Base-by-base conservation (phyloP, 768 basidiomycete genomes). In the Pleurotus tuber-regium region DNA sequence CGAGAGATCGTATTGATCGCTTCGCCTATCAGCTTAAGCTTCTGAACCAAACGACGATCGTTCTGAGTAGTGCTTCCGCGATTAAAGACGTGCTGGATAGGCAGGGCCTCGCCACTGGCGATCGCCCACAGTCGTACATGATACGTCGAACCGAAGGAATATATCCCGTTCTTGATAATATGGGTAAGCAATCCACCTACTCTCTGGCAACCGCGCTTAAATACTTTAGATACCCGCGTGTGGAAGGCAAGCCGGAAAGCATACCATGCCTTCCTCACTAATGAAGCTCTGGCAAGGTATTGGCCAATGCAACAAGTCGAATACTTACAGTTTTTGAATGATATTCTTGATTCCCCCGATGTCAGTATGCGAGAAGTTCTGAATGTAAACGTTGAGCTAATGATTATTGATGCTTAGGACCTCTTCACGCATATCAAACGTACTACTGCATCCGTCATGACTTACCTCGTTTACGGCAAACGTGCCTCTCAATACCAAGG, bases 11-110 rank as follows among this genome's bases (percentile, higher is more conserved):
- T 21, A 23, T 47, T 23, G 31, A 19, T 42, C 23, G 23, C 23
- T 4, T 41, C 19, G 14, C 31, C 12, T 41, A n/a, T 21, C 43
- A 64, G 62, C 47, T 66, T n/a, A 66, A 61, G 28, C 40, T n/a
- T 65, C 14, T 59, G 52, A 12, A 36, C 24, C 56, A 42, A 3
- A 61, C 58, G 9, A 56, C 56, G n/a, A 50, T 67, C 28, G 60
- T 68, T 10, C 42, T 68, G 26, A 54, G 61, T 5, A 57, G 57
- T 40, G 47, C 57, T 2, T 19, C 51, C 4, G 53, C 55, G 11
- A 59, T 64, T 16, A 60, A 56, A 42, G 66, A 68, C 31, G 35
- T 69, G 11, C 42, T 69, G 55, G 67, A 69, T 36, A 63, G 62
- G 55, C 54, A 59, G 11, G 53, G 56, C 19, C 51, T 49, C 23